phyloP scores from a whole-genome alignment of 257 asterid species.

The Gentiana dahurica region DNA sequence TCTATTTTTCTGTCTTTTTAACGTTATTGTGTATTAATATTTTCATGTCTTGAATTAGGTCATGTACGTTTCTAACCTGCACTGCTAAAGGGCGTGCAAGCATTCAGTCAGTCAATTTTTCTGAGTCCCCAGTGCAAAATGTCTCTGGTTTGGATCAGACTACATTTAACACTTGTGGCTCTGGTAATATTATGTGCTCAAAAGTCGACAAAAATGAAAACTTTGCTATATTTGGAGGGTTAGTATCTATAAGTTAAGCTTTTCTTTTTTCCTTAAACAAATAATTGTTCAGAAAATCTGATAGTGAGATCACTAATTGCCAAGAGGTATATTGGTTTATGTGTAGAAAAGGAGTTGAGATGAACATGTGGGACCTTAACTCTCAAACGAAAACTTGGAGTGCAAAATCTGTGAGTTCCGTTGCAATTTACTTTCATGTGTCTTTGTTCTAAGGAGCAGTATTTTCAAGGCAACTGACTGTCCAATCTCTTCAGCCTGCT shows the following conservation, averaged over 20 bases:
- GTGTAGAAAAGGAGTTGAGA: constrained; percentile 84
- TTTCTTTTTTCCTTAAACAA: neutral
- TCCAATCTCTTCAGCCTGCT: constrained; percentile 51
- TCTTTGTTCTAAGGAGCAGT: constrained; percentile 2
- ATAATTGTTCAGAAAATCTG: neutral
- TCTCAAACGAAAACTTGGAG: constrained; percentile 48
- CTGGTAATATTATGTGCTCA: constrained; percentile 59
- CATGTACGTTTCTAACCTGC: constrained; percentile 54
- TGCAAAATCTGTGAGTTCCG: constrained; percentile 68
- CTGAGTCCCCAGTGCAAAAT: constrained; percentile 24
- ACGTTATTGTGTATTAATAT: neutral
- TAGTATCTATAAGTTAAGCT: constrained; percentile 17
- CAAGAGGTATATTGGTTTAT: neutral
- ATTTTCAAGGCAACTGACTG: constrained; percentile 9
- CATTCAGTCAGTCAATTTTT: constrained; percentile 35
- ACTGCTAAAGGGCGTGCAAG: constrained; percentile 57
- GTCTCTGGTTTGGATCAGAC: constrained; percentile 36
- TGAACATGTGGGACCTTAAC: constrained; percentile 76
- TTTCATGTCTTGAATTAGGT: constrained; percentile 32
- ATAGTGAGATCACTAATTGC: neutral
- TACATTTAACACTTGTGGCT: constrained; percentile 48
- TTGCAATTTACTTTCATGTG: constrained; percentile 2
- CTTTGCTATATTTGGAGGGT: constrained; percentile 90
- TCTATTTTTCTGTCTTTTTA: neutral
- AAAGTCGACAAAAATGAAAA: constrained; percentile 57